Base-by-base conservation (phyloP, 306 rosid species). In the Gastrolobium bilobum region DNA sequence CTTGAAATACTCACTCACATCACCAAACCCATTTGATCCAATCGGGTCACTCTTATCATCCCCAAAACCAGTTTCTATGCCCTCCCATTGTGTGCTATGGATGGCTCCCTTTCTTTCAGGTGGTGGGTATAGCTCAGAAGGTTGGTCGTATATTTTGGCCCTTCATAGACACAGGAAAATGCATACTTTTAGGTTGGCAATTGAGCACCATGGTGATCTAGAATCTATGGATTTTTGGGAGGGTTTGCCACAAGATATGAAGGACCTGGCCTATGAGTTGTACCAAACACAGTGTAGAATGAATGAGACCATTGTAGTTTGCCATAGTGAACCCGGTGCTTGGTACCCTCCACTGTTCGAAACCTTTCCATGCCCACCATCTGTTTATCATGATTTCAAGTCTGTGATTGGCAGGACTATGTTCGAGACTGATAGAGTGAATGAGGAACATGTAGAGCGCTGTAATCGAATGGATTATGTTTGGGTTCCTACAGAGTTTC, bases 251-350 rank as follows among this genome's bases (percentile, higher is more conserved):
- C 39, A 71, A 14, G 54, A 79, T 77, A 47, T 76, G 48, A 77
- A 80, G 83, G 71, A 73, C 64, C 73, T 93, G 85, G 95, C 89
- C 2, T 1, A n/a, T 74, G 86, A 88, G 66, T 88, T 93, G 76
- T 43, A 88, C 69, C 75, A 67, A 50, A 87, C 93, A 2, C 31
- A 71, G 66, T 91, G 97, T 67, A 77, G 83, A 44, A 87, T 83
- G 88, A 79, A 84, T 76, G 91, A 87, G 71, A 93, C 98, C 0
- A 13, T 91, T 75, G 97, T 93, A 71, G 64, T 93, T 38, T 93
- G 98, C 40, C 98, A 93, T 38, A 91, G 95, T 82, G 97, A 93
- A 62, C 97, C 97, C 9, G 92, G 98, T 75, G 97, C 97, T 3
- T 91, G 98, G 97, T 11, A 84, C 58, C 98, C 95, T n/a, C 97